These are phyloP conservation scores for Aspergillus avenaceus DNA, from an alignment of 495 filamentous ascomycete genomes.

Conservation along the genomic window DNA sequence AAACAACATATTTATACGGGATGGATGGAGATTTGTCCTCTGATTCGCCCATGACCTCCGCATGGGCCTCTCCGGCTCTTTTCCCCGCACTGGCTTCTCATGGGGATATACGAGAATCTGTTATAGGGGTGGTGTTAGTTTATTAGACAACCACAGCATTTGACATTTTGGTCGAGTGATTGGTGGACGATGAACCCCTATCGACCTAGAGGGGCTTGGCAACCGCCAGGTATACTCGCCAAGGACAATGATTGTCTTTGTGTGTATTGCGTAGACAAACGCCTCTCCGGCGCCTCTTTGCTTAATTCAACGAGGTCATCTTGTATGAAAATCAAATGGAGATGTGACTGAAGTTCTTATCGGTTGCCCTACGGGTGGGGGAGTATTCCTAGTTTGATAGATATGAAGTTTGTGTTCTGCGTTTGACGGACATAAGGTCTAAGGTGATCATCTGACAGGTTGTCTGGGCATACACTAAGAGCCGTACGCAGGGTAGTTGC, in stretches of 20 bases:
- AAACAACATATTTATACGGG: background rate
- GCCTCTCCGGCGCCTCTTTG: background rate
- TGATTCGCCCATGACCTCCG: background rate
- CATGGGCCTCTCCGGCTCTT: slow-evolving; percentile 1
- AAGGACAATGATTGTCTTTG: background rate
- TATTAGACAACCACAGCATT: background rate
- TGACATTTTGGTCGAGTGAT: background rate
- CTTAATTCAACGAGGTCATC: background rate
- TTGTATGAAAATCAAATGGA: too few species aligned
- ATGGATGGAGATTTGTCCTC: background rate
- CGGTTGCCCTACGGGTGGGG: too few species aligned
- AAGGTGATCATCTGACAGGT: background rate
- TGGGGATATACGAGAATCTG: too few species aligned
- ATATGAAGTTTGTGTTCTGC: too few species aligned
- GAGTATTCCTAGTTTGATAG: too few species aligned
- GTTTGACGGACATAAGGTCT: too few species aligned
- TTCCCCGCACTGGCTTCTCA: background rate
- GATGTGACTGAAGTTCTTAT: too few species aligned
- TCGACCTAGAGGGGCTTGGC: too few species aligned
- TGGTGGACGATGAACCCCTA: too few species aligned
- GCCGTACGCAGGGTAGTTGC: too few species aligned
- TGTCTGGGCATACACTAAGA: background rate
- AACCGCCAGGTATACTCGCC: background rate
- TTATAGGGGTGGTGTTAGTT: too few species aligned
- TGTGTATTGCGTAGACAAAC: background rate